Evolutionary conservation across 345 rosid genomes (phyloP).

Genomic region (Boechera stricta): DNA sequence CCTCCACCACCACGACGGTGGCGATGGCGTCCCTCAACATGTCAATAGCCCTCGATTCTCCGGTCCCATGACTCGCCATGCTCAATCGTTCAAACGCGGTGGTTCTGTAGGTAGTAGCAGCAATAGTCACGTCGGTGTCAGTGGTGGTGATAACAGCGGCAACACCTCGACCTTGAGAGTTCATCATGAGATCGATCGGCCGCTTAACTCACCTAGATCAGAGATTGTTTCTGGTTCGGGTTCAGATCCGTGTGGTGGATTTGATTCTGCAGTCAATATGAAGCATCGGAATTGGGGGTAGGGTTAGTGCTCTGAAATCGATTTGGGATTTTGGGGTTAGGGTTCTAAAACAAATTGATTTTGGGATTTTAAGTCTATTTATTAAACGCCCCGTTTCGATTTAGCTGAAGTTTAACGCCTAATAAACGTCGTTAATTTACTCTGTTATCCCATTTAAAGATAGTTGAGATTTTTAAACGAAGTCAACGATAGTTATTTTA

Average conservation of each 20-base stretch:
- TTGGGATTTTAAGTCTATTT: too few relatives aligned
- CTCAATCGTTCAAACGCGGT: conserved; percentile 86
- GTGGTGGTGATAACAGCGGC: background rate
- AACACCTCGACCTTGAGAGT: conserved; percentile 35
- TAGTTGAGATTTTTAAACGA: too few relatives aligned
- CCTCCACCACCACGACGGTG: conserved; percentile 47
- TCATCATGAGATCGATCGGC: conserved; percentile 83
- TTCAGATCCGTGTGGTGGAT: conserved; percentile 44
- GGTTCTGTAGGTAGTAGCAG: conserved; percentile 42
- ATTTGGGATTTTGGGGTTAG: too few relatives aligned
- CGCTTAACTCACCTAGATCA: conserved; percentile 76
- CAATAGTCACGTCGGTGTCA: conserved; percentile 22
- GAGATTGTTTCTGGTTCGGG: conserved; percentile 49
- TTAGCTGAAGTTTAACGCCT: too few relatives aligned
- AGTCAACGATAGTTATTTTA: too few relatives aligned
- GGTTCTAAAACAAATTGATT: too few relatives aligned
- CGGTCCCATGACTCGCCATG: conserved; percentile 88
- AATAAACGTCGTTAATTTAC: too few relatives aligned
- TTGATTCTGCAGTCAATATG: conserved; percentile 50
- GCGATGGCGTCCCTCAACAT: conserved; percentile 76
- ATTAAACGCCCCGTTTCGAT: too few relatives aligned
- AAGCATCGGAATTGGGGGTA: conserved; percentile 40
- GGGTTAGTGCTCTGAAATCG: too few relatives aligned
- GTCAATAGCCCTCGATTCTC: conserved; percentile 89
- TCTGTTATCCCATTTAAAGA: too few relatives aligned